Base-by-base conservation (phyloP, 2,329 filamentous ascomycete species). In the Cryoendolithus antarcticus region DNA sequence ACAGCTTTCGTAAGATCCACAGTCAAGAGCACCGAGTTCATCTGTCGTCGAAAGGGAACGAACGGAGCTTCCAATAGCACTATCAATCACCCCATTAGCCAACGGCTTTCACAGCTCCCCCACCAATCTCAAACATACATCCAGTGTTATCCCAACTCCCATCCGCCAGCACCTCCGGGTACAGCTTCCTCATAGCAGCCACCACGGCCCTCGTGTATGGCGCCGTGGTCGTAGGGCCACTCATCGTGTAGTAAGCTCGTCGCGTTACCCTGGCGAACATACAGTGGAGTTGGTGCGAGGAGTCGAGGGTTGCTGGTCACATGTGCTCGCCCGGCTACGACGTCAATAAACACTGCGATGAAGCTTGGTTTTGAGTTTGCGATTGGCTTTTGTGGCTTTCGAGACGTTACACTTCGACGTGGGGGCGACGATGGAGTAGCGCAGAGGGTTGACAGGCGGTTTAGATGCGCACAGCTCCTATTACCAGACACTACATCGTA, bases 121-220 rank as follows among this genome's bases (percentile, higher is more conserved):
- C 15, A 19, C 15, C 15, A 19, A n/a, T 5, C 38, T 21, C 19
- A 21, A 9, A 43, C 68, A 51, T 58, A 75, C 74, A 60, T 39
- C 91, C 91, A n/a, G 93, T 94, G 56, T 98, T 98, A 60, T 98
- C 91, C 73, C 88, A 98, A 48, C 82, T 78, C 51, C 80, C 80
- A 57, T 96, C 91, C 8, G 91, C 91, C 32, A 95, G 70, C 44
- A 77, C 77, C 57, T 93, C 85, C 0, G 91, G 91, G 58, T 94
- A 98, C 80, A 94, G 67, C 59, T 74, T 79, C 54, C 74, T 75
- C 82, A 94, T 88, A 7, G 84, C 79, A 51, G 70, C 68, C 41
- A 93, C 80, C 36, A 93, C 86, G 6, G 74, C 72, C 54, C 64
- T 62, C 3, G 76, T 76, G 57, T 82, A 83, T 3, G 75, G 76